Evolutionary conservation across 192 early-diverging fungal genomes (phyloP), one percentile per base, ranked within the genome.

Genomic region (Obelidium mucronatum): DNA sequence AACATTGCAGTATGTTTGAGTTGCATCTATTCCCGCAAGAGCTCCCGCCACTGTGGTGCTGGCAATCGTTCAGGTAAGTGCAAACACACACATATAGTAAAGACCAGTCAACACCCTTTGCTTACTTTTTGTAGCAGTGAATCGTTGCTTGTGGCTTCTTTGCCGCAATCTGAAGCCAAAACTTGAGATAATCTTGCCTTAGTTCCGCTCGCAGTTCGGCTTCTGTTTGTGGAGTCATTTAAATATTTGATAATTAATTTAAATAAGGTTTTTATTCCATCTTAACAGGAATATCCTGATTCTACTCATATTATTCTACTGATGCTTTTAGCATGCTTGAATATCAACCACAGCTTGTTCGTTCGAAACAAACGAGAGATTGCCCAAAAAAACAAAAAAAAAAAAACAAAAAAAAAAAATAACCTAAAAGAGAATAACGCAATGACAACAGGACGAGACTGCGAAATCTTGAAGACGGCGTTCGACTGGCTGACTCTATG

Each of bases 61-160:
- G 58, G 24, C 24, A 24, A 31, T 1, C 15, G 15, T 24, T 1
- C 8, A 8, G 19, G 39, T 37, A 17, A 61, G 30, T 22, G 73
- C n/a, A 40, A 35, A 52, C 35, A 26, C 36, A 24, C 34, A 26
- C 3, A 5, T 2, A 35, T 2, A 2, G 58, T 26, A 13, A 60
- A 30, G 34, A n/a, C 26, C 0, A 22, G 26, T 15, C 5, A 34
- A 35, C 11, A 37, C 1, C 28, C 17, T 24, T 15, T 26, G 35
- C 58, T 24, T 42, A 74, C 73, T 64, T 64, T 24, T 61, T 37
- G 42, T 61, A 28, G 39, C 62, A 11, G 33, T 74, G 61, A 31
- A 61, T 42, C 15, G 48, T 64, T 13, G 73, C 73, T 26, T 74
- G 19, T 54, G 73, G 73, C 19, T 52, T 61, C 44, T 52, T 40